Base-by-base conservation (phyloP, 2,329 filamentous ascomycete genomes). In the Nannizziopsis arthrosporioides region DNA sequence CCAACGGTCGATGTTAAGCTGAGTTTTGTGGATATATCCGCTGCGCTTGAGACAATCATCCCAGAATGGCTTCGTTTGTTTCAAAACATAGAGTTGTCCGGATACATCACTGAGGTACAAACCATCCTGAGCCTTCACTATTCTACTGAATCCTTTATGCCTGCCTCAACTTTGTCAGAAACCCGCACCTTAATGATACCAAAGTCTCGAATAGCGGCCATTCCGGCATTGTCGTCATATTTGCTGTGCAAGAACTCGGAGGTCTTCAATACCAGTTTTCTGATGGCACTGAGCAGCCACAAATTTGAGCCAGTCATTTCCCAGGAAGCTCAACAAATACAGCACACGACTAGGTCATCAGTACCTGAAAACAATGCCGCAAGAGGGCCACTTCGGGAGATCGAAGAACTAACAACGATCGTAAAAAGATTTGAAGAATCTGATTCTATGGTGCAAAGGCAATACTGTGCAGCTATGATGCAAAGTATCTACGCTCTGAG, bases 61-160 rank as follows among this genome's bases (percentile, higher is more conserved):
- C 65, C 65, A 0, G 70, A 76, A 44, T 80, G 75, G 75, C 52
- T 59, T 3, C 66, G 70, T 0, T 54, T 76, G 0, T 69, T 64
- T n/a, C 62, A 68, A 4, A 80, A 80, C 39, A 51, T 64, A 8
- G 63, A 73, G 22, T 62, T 78, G 0, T 67, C 63, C 0, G 37
- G 57, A 0, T 71, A 77, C 53, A 50, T 78, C 0, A 47, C 61
- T 8, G 38, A 64, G 19, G 67, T 74, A 0, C 73, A 78, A 45
- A 5, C 40, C 0, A 53, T 73, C 7, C 51, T 76, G 11, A 48
- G 66, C 42, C 47, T 44, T 2, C 59, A 64, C 41, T 11, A 31
- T 12, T 22, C 35, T 32, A 9, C 15, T 17, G 11, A 14, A n/a
- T n/a, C 17, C 6, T 30, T 36, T n/a, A n/a, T 9, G 11, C 45